Percentiles rank a stretch among this genome's conserved stretches.
Conservation (phyloP, 495 filamentous ascomycete species). For the Durotheca rogersii region DNA sequence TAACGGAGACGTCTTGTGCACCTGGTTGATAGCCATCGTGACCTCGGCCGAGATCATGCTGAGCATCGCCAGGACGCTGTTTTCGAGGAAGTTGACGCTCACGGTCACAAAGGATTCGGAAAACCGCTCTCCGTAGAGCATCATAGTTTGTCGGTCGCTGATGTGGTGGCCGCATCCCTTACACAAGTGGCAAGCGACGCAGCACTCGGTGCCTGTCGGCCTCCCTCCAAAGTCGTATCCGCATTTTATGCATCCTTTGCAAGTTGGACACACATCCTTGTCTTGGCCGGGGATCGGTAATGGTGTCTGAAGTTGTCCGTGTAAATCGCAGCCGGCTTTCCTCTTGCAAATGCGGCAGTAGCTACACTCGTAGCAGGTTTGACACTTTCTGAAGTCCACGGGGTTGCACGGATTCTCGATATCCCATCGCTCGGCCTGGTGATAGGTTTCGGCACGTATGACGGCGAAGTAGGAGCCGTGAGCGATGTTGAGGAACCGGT, state of each 20-base stretch:
- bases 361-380: slow-evolving; percentile 8
- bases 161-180: slow-evolving; percentile 6
- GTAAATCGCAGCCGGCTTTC: background rate
- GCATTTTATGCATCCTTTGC: background rate
- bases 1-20: slow-evolving; percentile 7
- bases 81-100: slow-evolving; percentile 18
- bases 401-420: slow-evolving; percentile 15
- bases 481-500: slow-evolving; percentile 20
- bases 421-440: slow-evolving; percentile 15
- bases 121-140: slow-evolving; percentile 10
- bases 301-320: too few relatives aligned
- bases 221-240: background rate
- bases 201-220: too few relatives aligned
- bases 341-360: slow-evolving; percentile 16
- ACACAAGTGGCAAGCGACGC: slow-evolving; percentile 6
- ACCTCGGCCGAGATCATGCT: slow-evolving; percentile 20
- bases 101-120: slow-evolving; percentile 4
- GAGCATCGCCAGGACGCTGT: slow-evolving; percentile 17
- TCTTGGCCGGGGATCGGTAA: too few relatives aligned
- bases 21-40: slow-evolving; percentile 19
- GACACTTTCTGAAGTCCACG: slow-evolving; percentile 4
- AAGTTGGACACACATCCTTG: too few relatives aligned
- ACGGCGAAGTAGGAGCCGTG: slow-evolving; percentile 25
- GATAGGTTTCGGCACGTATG: slow-evolving; percentile 5
- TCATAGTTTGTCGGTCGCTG: background rate